Evolutionary conservation across 2,329 filamentous ascomycete species (phyloP), one percentile per base, ranked within the genome.

Genomic region (Sclerotinia nivalis): DNA sequence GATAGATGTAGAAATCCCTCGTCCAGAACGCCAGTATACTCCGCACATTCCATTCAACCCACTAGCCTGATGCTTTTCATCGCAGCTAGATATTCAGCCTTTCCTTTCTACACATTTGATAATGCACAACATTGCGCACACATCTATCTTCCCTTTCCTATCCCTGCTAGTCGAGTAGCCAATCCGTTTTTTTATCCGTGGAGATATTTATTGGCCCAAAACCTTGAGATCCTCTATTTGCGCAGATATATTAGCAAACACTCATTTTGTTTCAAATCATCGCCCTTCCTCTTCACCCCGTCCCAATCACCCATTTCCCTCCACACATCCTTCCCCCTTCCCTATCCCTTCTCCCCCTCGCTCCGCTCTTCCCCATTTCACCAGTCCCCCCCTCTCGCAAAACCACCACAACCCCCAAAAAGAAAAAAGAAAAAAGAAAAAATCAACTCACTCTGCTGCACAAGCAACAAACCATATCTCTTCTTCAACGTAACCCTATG

Each of bases 401-500:
- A 22, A 3, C 43, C 43, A 7, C 12, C 20, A 18, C 40, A 25
- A 15, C 4, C 4, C 15, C 4, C 15, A 54, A 47, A 60, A 9
- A 22, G 47, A 7, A 4, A 7, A 49, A n/a, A 47, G 2, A n/a
- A 56, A 31, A 20, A 13, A n/a, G 1, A 31, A 25, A 22, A 10
- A 55, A 25, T 54, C 49, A 71, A 78, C 83, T 73, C 80, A 85
- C 87, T 85, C 80, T 89, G 91, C 86, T 97, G 93, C 68, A 92
- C 96, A 80, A 97, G 84, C 72, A 98, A 88, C 73, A 97, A 86
- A 62, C 91, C 91, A 80, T 97, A 98, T 79, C 96, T 88, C 85
- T 92, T 93, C 90, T 97, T 97, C 78, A 98, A 86, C 28, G 93
- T 96, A 64, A 98, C 93, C 76, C 96, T 89, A 84, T 98, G 95